A percentile compares a stretch with the other conserved stretches of the same genome.
Evolutionary conservation across 805 yeast species (phyloP).

Genomic region (Yamadazyma phyllophila): DNA sequence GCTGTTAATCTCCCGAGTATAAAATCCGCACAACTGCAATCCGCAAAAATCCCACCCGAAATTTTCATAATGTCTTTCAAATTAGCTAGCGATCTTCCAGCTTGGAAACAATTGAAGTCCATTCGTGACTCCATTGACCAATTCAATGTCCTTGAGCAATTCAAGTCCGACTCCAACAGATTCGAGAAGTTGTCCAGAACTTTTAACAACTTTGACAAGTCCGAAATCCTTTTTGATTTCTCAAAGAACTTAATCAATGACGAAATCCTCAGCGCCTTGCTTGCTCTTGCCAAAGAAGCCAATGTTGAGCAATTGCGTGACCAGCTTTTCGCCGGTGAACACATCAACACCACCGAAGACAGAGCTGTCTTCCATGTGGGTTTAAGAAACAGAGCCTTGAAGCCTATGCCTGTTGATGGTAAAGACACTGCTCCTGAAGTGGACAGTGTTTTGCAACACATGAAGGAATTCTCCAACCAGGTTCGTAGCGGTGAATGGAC

Average conservation of each 20-base stretch:
- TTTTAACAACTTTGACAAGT: conserved; percentile 81
- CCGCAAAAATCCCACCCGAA: conserved; percentile 1
- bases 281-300: conserved; percentile 86
- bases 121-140: conserved; percentile 70
- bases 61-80: conserved; percentile 10
- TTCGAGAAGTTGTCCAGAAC: conserved; percentile 73
- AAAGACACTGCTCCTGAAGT: conserved; percentile 88
- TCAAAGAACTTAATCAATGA: conserved; percentile 92
- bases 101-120: conserved; percentile 77
- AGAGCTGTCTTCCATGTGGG: conserved; percentile 98
- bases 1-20: conserved; percentile 6
- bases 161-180: conserved; percentile 70
- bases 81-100: conserved; percentile 65
- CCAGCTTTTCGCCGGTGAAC: conserved; percentile 87
- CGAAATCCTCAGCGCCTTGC: conserved; percentile 63
- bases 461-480: conserved; percentile 89
- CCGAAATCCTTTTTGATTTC: conserved; percentile 89
- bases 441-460: conserved; percentile 86
- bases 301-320: conserved; percentile 84
- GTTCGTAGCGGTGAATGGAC: conserved; percentile 94
- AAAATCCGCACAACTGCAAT: not conserved
- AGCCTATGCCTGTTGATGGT: conserved; percentile 87
- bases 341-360: conserved; percentile 93
- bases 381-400: conserved; percentile 85
- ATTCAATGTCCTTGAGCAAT: conserved; percentile 75